Evolutionary conservation across 768 basidiomycete genomes (phyloP), one percentile per base, ranked within the genome.

Genomic region (Lactarius quietus): DNA sequence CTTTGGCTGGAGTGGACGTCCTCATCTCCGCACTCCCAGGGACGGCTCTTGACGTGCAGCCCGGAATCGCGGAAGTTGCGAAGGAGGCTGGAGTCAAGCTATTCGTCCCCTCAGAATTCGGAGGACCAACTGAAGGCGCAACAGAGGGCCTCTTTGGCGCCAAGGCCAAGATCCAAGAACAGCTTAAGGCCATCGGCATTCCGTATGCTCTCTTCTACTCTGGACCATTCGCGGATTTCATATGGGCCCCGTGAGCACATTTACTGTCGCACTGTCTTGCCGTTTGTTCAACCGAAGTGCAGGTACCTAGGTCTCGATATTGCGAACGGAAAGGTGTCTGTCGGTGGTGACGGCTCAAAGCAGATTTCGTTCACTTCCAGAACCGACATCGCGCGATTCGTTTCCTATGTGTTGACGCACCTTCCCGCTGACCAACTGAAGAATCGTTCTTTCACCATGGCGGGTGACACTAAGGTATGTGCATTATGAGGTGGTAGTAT

Each of bases 21-120:
- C n/a, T n/a, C n/a, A n/a, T n/a, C n/a, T n/a, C n/a, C n/a, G n/a
- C n/a, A n/a, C n/a, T n/a, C n/a, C n/a, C n/a, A n/a, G n/a, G n/a
- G n/a, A n/a, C n/a, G n/a, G n/a, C n/a, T n/a, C n/a, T n/a, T n/a
- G n/a, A n/a, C n/a, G n/a, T n/a, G n/a, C n/a, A n/a, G n/a, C n/a
- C n/a, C n/a, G n/a, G n/a, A n/a, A n/a, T n/a, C n/a, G n/a, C n/a
- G n/a, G n/a, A n/a, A n/a, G n/a, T n/a, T n/a, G n/a, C n/a, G n/a
- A n/a, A n/a, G n/a, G n/a, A n/a, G n/a, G n/a, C n/a, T n/a, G n/a
- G n/a, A n/a, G n/a, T n/a, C n/a, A n/a, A n/a, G n/a, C 66, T 75
- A 15, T 76, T 76, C 59, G 68, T 74, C 10, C 75, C 74, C 3
- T 68, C 69, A 61, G 74, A 75, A 64, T 75, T 74, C 35, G 73